Conservation (phyloP, 2,329 filamentous ascomycete species). For the Pezicula carpinea region DNA sequence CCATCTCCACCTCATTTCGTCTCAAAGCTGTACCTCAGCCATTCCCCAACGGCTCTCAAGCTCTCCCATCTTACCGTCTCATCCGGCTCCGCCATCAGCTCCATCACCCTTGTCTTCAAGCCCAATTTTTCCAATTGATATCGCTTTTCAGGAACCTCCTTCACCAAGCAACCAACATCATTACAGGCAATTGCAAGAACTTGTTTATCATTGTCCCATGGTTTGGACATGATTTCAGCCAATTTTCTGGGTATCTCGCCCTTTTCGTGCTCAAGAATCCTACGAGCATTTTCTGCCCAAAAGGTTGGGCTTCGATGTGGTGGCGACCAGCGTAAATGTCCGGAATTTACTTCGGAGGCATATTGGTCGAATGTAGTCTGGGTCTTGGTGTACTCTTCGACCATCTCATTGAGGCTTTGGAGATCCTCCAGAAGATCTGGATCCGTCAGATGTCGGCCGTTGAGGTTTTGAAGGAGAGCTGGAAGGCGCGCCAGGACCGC, state of each 20-base stretch:
- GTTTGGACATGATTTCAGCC: conserved; percentile 61
- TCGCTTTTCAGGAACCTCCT: conserved; percentile 65
- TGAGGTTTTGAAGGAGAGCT: conserved; percentile 57
- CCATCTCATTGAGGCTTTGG: conserved; percentile 53
- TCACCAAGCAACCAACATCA: conserved; percentile 66
- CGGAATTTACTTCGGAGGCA: conserved; percentile 62
- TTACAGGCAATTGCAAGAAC: conserved; percentile 71
- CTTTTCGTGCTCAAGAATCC: conserved; percentile 63
- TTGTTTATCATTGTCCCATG: conserved; percentile 67
- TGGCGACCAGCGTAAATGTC: conserved; percentile 71
- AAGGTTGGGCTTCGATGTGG: conserved; percentile 67
- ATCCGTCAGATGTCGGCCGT: conserved; percentile 58
- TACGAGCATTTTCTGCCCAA: conserved; percentile 68
- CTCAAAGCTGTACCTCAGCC: conserved; percentile 67
- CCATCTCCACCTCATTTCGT: conserved; percentile 21
- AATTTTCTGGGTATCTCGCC: conserved; percentile 62
- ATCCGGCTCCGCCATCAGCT: conserved; percentile 66
- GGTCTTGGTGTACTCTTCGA: conserved; percentile 64
- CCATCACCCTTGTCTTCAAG: conserved; percentile 66
- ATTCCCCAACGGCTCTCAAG: conserved; percentile 68
- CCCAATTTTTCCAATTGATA: conserved; percentile 61
- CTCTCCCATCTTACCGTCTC: conserved; percentile 71
- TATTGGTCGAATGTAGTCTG: conserved; percentile 46
- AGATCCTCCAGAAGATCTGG: conserved; percentile 61
- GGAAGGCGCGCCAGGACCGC: conserved; percentile 83